Percentiles rank a stretch among this genome's conserved stretches.
Conservation (phyloP, 2,329 filamentous ascomycete species). For the Fusarium agapanthi region DNA sequence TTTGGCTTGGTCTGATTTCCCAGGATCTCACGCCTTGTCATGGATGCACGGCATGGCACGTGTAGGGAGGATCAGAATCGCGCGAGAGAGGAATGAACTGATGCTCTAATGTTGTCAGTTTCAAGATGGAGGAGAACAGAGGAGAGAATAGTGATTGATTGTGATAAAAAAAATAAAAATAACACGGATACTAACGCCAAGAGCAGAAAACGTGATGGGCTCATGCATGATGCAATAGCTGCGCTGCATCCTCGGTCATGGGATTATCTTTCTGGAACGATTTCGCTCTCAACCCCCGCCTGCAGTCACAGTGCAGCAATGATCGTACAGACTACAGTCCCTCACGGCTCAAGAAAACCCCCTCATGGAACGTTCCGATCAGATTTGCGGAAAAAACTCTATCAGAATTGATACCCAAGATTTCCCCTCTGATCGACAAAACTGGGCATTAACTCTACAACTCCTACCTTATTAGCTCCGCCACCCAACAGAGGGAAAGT, state of each 20-base stretch:
- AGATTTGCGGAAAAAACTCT: background rate
- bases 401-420: slow-evolving; percentile 24
- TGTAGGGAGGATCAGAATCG: background rate
- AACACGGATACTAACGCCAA: slow-evolving; percentile 10
- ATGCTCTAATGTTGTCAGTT: background rate
- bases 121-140: background rate
- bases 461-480: background rate
- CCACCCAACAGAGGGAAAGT: background rate
- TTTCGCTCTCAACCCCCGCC: slow-evolving; percentile 11
- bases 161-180: background rate
- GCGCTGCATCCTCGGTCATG: slow-evolving; percentile 23
- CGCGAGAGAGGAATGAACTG: background rate
- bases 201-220: slow-evolving; percentile 16
- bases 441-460: slow-evolving; percentile 31
- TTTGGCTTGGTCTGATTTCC: background rate
- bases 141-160: background rate
- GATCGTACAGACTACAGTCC: slow-evolving; percentile 3
- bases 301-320: background rate
- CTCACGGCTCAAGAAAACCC: background rate
- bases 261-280: slow-evolving; percentile 30
- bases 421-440: slow-evolving; percentile 20
- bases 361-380: slow-evolving; percentile 3
- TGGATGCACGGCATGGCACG: background rate
- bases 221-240: slow-evolving; percentile 28
- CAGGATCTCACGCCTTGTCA: background rate